Base-by-base conservation (phyloP, 768 basidiomycete genomes). In the Mycena crocata region DNA sequence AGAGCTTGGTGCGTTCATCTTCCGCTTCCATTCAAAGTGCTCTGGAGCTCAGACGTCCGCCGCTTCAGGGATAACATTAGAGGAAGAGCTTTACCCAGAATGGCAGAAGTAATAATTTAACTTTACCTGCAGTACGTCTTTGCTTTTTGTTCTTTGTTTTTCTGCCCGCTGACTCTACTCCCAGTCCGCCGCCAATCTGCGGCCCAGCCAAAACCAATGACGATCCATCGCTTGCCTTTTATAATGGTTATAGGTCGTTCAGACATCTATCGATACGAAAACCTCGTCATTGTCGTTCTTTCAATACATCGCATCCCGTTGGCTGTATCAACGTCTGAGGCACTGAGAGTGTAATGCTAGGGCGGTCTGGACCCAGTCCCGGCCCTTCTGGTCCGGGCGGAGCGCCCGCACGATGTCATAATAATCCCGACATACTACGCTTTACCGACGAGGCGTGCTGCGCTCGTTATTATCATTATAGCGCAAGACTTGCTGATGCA, bases 1-100 rank as follows among this genome's bases (percentile, higher is more conserved):
- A 77, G 96, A 99, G 83, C 86, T 99, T 65, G 97, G 96, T 98
- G 72, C 49, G 84, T 76, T 35, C n/a, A 30, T 46, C 57, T 35
- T 0, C 26, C 28, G 23, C 45, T 50, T 9, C 51, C 3, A 26
- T 8, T 32, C 21, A 24, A 40, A 10, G 55, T 26, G 57, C 44
- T 62, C 54, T 17, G 35, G 35, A 10, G 31, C 48, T 30, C 42
- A 54, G 28, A 62, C 42, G 51, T 31, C 23, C 19, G 42, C 57
- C 35, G 23, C 13, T 30, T 26, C 39, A 85, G 84, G 84, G 46
- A 74, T 85, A 48, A 73, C 64, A 59, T 75, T 80, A 54, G 83
- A 83, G 68, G 84, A 85, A 70, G 84, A 85, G 66, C 77, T 85
- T 37, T 85, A 84, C 71, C 75, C 78, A 19, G 79, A 79, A 44